phyloP scores from a whole-genome alignment of 176 grass and related monocot genomes.

The Triticum aestivum region IWGSC_CS_RefSeq_v2.1 NC_057796.1:481822749-481823248 shows the following conservation, averaged over 20 bases:
- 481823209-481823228: not conserved
- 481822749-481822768: not conserved
- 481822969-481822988: too few relatives aligned
- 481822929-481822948: not conserved
- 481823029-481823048: not conserved
- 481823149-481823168: not conserved
- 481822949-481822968: too few relatives aligned
- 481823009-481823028: not conserved
- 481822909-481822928: not conserved
- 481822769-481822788: not conserved
- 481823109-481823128: slow-evolving; percentile 3
- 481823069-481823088: not conserved
- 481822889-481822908: not conserved
- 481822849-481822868: not conserved
- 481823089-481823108: not conserved
- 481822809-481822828: not conserved
- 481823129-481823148: slow-evolving; percentile 13
- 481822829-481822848: not conserved
- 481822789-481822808: not conserved
- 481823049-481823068: not conserved
- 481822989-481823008: too few relatives aligned
- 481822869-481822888: not conserved
- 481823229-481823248: not conserved
- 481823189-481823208: not conserved
- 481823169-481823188: not conserved